Evolutionary conservation across 2,329 filamentous ascomycete species (phyloP).

Genomic region (Aphanoascus verrucosus): DNA sequence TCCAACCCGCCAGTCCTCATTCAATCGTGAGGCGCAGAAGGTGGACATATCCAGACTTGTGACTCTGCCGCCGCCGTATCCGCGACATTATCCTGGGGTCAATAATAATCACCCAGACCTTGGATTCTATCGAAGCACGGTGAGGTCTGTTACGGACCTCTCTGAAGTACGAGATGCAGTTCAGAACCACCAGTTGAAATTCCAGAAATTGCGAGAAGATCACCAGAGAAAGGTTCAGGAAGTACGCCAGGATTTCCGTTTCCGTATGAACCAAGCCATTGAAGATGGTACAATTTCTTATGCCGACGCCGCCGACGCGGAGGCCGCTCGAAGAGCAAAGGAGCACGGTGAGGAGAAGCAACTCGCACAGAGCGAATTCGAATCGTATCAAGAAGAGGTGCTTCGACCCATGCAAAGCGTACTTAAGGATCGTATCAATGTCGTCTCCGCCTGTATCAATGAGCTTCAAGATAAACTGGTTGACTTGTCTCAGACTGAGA

Average conservation of each 20-base stretch:
- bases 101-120: constrained; percentile 93
- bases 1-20: constrained; percentile 16
- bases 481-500: constrained; percentile 55
- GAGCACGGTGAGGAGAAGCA: constrained; percentile 62
- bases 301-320: constrained; percentile 69
- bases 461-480: constrained; percentile 62
- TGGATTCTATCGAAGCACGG: constrained; percentile 60
- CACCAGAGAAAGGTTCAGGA: constrained; percentile 44
- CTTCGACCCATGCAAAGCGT: constrained; percentile 75
- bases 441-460: constrained; percentile 66
- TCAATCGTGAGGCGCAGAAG: constrained; percentile 38
- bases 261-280: constrained; percentile 69
- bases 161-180: constrained; percentile 61
- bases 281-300: constrained; percentile 68
- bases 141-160: constrained; percentile 64
- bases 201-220: constrained; percentile 47
- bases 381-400: constrained; percentile 70
- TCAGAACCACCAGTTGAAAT: constrained; percentile 35
- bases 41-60: constrained; percentile 86
- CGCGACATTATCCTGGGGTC: constrained; percentile 85
- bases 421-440: constrained; percentile 61
- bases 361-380: constrained; percentile 68
- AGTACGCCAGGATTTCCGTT: constrained; percentile 55
- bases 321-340: constrained; percentile 60
- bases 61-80: constrained; percentile 86